Percentiles rank a stretch among this genome's conserved stretches.
These are phyloP conservation scores for Avena eriantha DNA, from an alignment of 176 grass and related monocot species.

Conservation along the genomic window DNA sequence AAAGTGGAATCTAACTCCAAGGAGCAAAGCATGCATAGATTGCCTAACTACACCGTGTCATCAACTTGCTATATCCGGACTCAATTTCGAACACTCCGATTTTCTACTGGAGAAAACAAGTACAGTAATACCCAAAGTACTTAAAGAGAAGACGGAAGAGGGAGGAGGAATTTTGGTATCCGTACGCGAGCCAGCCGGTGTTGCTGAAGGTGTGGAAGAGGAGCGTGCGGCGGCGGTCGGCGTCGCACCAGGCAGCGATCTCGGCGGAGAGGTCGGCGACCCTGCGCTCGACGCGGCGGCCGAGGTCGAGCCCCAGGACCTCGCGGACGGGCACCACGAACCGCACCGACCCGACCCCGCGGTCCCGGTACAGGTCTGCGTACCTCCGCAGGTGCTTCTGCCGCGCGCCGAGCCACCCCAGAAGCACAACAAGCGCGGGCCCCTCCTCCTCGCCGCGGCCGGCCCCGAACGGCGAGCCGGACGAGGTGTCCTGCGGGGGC, in stretches of 20 bases:
- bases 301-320: constrained; percentile 78
- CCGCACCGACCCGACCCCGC: constrained; percentile 73
- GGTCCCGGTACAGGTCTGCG: constrained; percentile 79
- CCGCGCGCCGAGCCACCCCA: constrained; percentile 90
- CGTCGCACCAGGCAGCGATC: constrained; percentile 81
- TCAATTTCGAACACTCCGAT: neutral
- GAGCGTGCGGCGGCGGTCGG: constrained; percentile 64
- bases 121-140: too few relatives aligned
- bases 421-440: constrained; percentile 76
- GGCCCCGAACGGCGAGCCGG: constrained; percentile 36
- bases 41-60: neutral
- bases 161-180: neutral
- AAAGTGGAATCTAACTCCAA: constrained; percentile 4
- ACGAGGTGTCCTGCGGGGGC: constrained; percentile 13
- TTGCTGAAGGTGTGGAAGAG: constrained; percentile 99
- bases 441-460: constrained; percentile 34
- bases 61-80: neutral
- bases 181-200: constrained; percentile 95
- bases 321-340: constrained; percentile 76
- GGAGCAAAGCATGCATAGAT: neutral
- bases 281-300: constrained; percentile 70
- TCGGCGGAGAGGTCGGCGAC: constrained; percentile 64
- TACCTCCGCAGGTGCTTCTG: constrained; percentile 90
- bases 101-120: neutral
- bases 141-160: too few relatives aligned